A percentile compares a stretch with the other conserved stretches of the same genome.
Evolutionary conservation across 768 basidiomycete genomes (phyloP).

Genomic region (Amanita inopinata): DNA sequence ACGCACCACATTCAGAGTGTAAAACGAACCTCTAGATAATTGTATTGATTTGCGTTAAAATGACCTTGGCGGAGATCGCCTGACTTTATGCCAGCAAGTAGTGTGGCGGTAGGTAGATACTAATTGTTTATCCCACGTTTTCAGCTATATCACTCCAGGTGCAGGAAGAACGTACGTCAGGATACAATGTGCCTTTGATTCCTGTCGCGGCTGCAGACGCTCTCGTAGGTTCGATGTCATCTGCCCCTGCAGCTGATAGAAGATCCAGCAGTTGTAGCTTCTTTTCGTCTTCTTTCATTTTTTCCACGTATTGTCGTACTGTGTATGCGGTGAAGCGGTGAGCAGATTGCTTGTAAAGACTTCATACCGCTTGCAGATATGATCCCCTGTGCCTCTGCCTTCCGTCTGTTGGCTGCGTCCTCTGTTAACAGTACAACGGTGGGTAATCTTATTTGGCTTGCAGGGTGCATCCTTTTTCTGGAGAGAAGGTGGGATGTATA

Average conservation of each 20-base stretch:
- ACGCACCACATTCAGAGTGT: neutral
- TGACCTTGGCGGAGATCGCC: constrained; percentile 85
- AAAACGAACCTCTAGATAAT: constrained; percentile 75
- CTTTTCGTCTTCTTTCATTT: constrained; percentile 49
- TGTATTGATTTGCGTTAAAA: constrained; percentile 92
- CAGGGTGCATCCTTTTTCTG: constrained; percentile 42
- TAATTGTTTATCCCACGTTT: constrained; percentile 20
- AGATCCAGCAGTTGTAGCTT: constrained; percentile 55
- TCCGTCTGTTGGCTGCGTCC: constrained; percentile 74
- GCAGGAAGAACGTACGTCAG: constrained; percentile 44
- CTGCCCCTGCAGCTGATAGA: constrained; percentile 58
- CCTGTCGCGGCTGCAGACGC: constrained; percentile 29
- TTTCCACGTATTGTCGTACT: constrained; percentile 80
- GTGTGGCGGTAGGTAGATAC: constrained; percentile 68
- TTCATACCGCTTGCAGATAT: constrained; percentile 49
- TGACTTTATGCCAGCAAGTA: constrained; percentile 77
- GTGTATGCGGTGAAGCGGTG: neutral
- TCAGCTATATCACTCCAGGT: neutral
- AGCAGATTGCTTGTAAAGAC: neutral
- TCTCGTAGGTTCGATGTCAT: constrained; percentile 53
- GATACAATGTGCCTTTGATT: constrained; percentile 41
- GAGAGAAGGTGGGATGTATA: constrained; percentile 68
- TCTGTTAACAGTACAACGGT: constrained; percentile 79
- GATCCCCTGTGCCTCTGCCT: constrained; percentile 60
- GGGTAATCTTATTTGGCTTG: constrained; percentile 34